These are phyloP conservation scores for Hymenoscyphus occultus DNA, from an alignment of 2,329 filamentous ascomycete species.

Conservation along the genomic window DNA sequence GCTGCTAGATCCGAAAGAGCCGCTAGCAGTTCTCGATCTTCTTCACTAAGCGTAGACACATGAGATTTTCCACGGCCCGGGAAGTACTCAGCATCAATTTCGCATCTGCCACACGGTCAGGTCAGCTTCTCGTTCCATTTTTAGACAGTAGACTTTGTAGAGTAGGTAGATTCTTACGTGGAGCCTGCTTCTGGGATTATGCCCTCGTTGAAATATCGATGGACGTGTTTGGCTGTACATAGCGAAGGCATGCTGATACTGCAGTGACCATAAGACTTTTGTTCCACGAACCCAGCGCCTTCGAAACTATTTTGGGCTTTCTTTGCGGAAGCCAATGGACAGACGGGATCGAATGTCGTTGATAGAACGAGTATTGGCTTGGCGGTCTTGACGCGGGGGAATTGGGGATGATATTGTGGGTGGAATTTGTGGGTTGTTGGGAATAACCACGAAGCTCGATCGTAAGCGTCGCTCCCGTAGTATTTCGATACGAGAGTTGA, in stretches of 20 bases:
- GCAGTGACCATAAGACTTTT: slow-evolving; percentile 30
- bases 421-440: slow-evolving; percentile 21
- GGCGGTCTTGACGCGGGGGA: slow-evolving; percentile 23
- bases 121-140: slow-evolving; percentile 2
- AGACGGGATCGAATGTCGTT: slow-evolving; percentile 29
- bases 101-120: slow-evolving; percentile 15
- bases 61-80: slow-evolving; percentile 10
- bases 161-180: not conserved
- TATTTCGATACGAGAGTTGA: slow-evolving; percentile 13
- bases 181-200: slow-evolving; percentile 18
- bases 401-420: slow-evolving; percentile 21
- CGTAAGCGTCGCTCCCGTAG: slow-evolving; percentile 17
- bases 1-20: not conserved
- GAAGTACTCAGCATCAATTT: slow-evolving; percentile 21
- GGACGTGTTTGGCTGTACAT: slow-evolving; percentile 26
- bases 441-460: slow-evolving; percentile 19
- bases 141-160: not conserved
- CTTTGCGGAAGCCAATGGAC: slow-evolving; percentile 25
- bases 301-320: slow-evolving; percentile 29
- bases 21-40: slow-evolving; percentile 9
- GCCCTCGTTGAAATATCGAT: slow-evolving; percentile 27
- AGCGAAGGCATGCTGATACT: slow-evolving; percentile 27
- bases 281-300: slow-evolving; percentile 28
- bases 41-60: slow-evolving; percentile 2
- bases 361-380: slow-evolving; percentile 29